Percentiles rank a stretch among this genome's conserved stretches.
Evolutionary conservation across 2,329 filamentous ascomycete genomes (phyloP).

Genomic region (Beauveria sp.): DNA sequence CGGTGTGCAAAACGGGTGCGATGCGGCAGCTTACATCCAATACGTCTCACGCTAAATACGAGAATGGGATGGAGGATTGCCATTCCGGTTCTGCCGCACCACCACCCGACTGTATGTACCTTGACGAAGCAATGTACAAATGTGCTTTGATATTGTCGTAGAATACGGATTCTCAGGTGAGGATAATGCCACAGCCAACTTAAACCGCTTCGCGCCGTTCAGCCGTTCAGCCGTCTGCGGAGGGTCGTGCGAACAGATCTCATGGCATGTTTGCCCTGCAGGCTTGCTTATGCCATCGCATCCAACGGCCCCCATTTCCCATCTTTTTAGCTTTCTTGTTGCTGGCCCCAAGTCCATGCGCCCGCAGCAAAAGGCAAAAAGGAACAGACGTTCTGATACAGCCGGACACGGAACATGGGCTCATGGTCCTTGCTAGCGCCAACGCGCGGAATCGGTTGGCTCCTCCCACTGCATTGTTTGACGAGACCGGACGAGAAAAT

Average conservation of each 20-base stretch:
- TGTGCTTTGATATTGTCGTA: no score
- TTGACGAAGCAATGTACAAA: no score
- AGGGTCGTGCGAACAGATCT: conserved; percentile 1
- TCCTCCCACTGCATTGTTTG: background rate
- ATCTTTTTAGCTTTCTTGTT: background rate
- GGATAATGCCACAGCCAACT: background rate
- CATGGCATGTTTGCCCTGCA: background rate
- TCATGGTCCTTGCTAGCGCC: background rate
- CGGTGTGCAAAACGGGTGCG: background rate
- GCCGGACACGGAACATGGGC: background rate
- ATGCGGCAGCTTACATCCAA: background rate
- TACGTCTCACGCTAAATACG: background rate
- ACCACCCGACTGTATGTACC: background rate
- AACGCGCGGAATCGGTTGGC: background rate
- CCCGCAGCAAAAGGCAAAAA: background rate
- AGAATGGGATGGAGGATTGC: background rate
- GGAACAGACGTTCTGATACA: background rate
- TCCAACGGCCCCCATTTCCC: background rate
- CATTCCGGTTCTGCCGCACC: background rate
- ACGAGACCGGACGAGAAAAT: background rate
- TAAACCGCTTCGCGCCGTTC: background rate
- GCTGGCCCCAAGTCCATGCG: background rate
- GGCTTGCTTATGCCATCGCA: background rate
- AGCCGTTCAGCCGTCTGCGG: background rate
- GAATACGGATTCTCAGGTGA: no score